Base-by-base conservation (phyloP, 768 basidiomycete species). In the Pluteus cervinus region DNA sequence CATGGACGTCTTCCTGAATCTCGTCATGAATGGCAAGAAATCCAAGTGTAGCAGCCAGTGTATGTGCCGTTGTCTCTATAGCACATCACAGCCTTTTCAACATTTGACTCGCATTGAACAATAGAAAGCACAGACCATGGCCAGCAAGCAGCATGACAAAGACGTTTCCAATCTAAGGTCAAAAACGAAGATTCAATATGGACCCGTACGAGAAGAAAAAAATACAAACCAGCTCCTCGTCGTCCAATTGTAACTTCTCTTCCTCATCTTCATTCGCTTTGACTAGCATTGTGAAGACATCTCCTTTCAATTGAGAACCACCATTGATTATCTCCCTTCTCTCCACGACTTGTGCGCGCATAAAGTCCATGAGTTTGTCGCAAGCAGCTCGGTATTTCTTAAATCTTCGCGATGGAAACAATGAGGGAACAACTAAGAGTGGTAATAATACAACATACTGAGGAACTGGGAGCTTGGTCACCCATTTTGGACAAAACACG, bases 61-160 rank as follows among this genome's bases (percentile, higher is more conserved):
- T 60, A 39, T 65, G 56, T 1, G 70, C 68, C 3, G 68, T 71
- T 0, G 68, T 71, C 53, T 71, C 68, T 68, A 34, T 9, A 28
- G 14, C 26, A n/a, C n/a, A n/a, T n/a, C n/a, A n/a, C n/a, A n/a
- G 32, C 10, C 7, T 8, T 32, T 12, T 32, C 30, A 4, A 26
- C 6, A 25, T 18, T 33, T 14, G 14, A 22, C 29, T 7, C 16
- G 15, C 24, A 7, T 28, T 4, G 16, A 28, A 31, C 12, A 21
- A 15, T 20, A 7, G 21, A 36, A 6, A 7, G 24, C n/a, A 31
- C 8, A 8, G 43, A 68, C 75, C 76, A 49, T 79, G 74, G 7
- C 79, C 79, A 28, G 78, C 76, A 29, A 79, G 70, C 16, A 81
- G 54, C 50, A 75, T 58, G 11, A 67, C 45, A 43, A 64, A 77